Evolutionary conservation across 495 filamentous ascomycete species (phyloP), one percentile per base, ranked within the genome.

Genomic region (Letharia lupina): DNA sequence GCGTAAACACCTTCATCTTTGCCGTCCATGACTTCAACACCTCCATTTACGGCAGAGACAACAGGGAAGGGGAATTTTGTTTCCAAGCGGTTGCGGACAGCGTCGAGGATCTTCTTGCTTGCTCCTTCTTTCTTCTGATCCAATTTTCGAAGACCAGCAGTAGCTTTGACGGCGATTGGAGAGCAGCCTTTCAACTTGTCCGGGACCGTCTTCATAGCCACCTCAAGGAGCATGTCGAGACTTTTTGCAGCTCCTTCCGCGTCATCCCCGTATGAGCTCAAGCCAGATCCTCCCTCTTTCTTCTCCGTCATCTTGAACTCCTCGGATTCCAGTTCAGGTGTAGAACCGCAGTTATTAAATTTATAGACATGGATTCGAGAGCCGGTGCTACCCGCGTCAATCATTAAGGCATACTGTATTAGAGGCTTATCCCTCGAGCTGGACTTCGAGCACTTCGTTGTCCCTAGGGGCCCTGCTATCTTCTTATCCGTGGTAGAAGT

Each of bases 281-380:
- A 77, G 50, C 94, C 94, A 70, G 92, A 86, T 70, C 90, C 87
- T 74, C 86, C 88, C 66, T 84, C 76, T 67, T 81, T 87, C 81
- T 88, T 90, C 71, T 87, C 83, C 23, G 91, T 97, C 86, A 89
- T 87, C 79, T 95, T 85, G 75, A 98, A 98, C 31, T 87, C 81
- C 74, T 98, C 94, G 70, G 86, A 79, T 74, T 98, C 94, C 23
- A 98, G 83, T 78, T 98, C 94, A n/a, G 94, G 94, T 31, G 93
- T 92, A 45, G 88, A 75, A 61, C 92, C 95, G 79, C 94, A 98
- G 80, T 98, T 98, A 80, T 97, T 98, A 84, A 98, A 98, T 67
- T 88, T 87, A 80, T 97, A 98, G 63, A 98, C 93, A 77, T 98
- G 94, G 73, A 98, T 96, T 63, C 94, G 90, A 67, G 94, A 98